Base-by-base conservation (phyloP, 352 stramenopile genomes). In the Plasmopara muralis region DNA sequence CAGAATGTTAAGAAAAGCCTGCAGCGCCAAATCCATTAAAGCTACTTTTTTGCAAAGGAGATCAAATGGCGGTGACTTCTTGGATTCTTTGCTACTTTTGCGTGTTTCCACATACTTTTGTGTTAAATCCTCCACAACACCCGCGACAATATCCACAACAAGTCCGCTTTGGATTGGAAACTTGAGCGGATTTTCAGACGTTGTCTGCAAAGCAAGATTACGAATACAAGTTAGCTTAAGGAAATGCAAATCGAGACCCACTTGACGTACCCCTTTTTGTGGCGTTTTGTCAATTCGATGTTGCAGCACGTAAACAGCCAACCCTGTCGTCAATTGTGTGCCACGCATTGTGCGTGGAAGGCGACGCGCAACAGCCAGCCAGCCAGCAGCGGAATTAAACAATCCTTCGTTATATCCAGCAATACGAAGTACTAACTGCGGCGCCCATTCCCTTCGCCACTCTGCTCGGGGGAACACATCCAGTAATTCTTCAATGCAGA, bases 11-110 rank as follows among this genome's bases (percentile, higher is more conserved):
- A 90, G 55, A 33, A 89, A 90, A 0, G 77, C 76, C 51, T 90
- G 77, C 40, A 93, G 62, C 30, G 82, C 82, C 31, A 90, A 53
- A 44, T 93, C 82, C 79, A 93, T 89, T 40, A 93, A 64, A 13
- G 79, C 79, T 20, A 93, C 73, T 49, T 90, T 93, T 53, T 85
- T 89, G 64, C 78, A 87, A 5, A 92, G 60, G 38, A 89, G 55
- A 63, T 87, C 74, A 31, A 82, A 90, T 16, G 79, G 73, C 13
- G 75, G 72, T 2, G 62, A 49, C 40, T 55, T 70, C 47, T 68
- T 67, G 39, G 43, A 47, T 28, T 50, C 44, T 44, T 75, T 77
- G 61, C 50, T 57, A 41, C 54, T 67, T 42, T 77, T 66, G 43
- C 70, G 64, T 47, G 74, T 84, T 54, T 83, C 65, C 7, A 65